These are phyloP conservation scores for Hirsutella thompsonii DNA, from an alignment of 2,329 filamentous ascomycete genomes.

Conservation along the genomic window DNA sequence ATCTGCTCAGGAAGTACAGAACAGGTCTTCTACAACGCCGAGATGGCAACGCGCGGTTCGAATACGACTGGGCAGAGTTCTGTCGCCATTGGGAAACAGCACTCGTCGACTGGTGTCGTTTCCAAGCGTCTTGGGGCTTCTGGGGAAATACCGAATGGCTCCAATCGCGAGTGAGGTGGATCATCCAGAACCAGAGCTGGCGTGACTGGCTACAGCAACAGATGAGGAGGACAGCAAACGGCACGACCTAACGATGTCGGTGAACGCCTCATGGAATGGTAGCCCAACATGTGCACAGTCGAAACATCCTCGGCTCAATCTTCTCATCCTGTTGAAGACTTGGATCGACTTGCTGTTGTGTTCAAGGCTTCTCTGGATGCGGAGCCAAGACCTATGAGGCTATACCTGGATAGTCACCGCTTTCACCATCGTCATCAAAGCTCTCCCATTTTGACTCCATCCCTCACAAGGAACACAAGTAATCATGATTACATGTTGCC, in stretches of 20 bases:
- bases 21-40: conserved; percentile 15
- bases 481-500: too few relatives aligned
- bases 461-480: too few relatives aligned
- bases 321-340: too few relatives aligned
- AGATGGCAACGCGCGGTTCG: neutral
- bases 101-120: conserved; percentile 53
- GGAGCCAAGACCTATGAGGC: too few relatives aligned
- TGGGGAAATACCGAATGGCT: conserved; percentile 49
- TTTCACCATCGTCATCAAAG: too few relatives aligned
- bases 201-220: conserved; percentile 25
- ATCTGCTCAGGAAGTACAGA: conserved; percentile 38
- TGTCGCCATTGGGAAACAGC: conserved; percentile 52
- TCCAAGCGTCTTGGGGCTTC: conserved; percentile 48
- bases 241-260: neutral
- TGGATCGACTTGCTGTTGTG: too few relatives aligned
- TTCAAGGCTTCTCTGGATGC: too few relatives aligned
- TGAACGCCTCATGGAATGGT: too few relatives aligned
- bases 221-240: neutral
- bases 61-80: conserved; percentile 42
- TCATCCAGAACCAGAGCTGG: conserved; percentile 32
- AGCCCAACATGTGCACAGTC: too few relatives aligned
- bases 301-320: too few relatives aligned
- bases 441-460: too few relatives aligned
- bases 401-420: too few relatives aligned
- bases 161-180: conserved; percentile 37